Evolutionary conservation across 2,329 filamentous ascomycete genomes (phyloP), one percentile per base, ranked within the genome.

Genomic region (Bipolaris gigantea): DNA sequence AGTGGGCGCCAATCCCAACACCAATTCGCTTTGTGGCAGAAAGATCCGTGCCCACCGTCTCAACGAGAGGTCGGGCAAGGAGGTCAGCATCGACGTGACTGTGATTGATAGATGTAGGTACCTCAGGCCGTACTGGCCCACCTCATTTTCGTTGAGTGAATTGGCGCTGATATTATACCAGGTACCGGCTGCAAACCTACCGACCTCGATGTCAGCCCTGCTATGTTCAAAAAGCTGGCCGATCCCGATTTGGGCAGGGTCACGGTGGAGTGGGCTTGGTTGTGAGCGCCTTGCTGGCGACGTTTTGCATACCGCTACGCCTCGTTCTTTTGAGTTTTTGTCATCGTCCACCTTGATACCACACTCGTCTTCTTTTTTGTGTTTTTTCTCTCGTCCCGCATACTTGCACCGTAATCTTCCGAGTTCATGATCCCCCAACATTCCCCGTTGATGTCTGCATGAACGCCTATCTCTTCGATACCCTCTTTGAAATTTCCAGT

Each of bases 31-130:
- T 1, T 93, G 90, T 65, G 86, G 86, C 2, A 77, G 78, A 64
- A 84, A 79, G 70, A 82, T 94, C n/a, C 78, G 86, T 23, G 81
- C 89, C 25, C 77, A 74, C 42, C 76, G 85, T 53, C 72, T 76
- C 6, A 72, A 76, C 9, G 76, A 76, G 47, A 55, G 75, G 46
- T 67, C 61, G n/a, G 79, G 77, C 2, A 77, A 75, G 44, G 67
- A 69, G 55, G 70, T 70, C 57, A 85, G 80, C 36, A 79, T 85
- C 11, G 83, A 86, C 60, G 79, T 89, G 23, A 85, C 75, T 18
- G 84, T 91, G 6, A 86, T 90, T 5, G 88, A 91, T 73, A 79
- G 87, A 47, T 91, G 88, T 74, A 59, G 63, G 70, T 67, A 32
- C 15, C 7, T 30, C 30, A 23, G 33, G 25, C 23, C 5, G 23